Conservation (phyloP, 805 yeast genomes). For the Myxozyma kluyveri region DNA sequence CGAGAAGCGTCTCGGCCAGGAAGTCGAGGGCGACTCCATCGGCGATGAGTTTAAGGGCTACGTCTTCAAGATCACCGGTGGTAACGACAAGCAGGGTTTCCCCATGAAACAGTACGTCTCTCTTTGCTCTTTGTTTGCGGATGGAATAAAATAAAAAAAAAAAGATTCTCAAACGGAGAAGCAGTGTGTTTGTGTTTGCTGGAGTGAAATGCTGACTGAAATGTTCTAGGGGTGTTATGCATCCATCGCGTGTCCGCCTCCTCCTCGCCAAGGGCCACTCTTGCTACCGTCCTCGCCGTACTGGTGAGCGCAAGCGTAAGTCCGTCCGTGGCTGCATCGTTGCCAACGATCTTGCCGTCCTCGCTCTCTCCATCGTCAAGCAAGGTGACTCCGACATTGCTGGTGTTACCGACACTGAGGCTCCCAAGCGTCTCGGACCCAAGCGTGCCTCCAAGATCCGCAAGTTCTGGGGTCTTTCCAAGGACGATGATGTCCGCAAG, state of each 20-base stretch:
- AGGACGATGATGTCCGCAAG: conserved; percentile 87
- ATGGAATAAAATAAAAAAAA: background rate
- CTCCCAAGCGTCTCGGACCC: conserved; percentile 99
- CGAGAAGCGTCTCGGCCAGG: conserved; percentile 99
- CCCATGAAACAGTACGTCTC: conserved; percentile 88
- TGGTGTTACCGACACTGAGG: conserved; percentile 91
- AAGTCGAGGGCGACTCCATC: conserved; percentile 96
- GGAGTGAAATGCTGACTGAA: too few species aligned
- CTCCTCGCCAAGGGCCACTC: conserved; percentile 91
- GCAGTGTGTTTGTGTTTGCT: too few species aligned
- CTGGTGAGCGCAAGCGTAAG: conserved; percentile 99
- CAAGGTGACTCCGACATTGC: conserved; percentile 95
- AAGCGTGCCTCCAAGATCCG: conserved; percentile 99
- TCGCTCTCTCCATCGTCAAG: conserved; percentile 89
- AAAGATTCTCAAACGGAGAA: background rate
- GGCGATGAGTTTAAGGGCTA: conserved; percentile 99
- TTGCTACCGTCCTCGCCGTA: conserved; percentile 99
- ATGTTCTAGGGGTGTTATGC: conserved; percentile 78
- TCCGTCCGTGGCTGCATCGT: conserved; percentile 99
- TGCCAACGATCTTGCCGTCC: conserved; percentile 93
- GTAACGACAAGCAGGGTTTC: conserved; percentile 99
- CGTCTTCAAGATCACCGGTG: conserved; percentile 98
- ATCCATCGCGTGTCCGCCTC: conserved; percentile 98
- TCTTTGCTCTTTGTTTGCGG: background rate
- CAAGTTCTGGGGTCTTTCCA: conserved; percentile 97